phyloP scores from a whole-genome alignment of 179 eudicot species.

The Drosera spatulata region DNA sequence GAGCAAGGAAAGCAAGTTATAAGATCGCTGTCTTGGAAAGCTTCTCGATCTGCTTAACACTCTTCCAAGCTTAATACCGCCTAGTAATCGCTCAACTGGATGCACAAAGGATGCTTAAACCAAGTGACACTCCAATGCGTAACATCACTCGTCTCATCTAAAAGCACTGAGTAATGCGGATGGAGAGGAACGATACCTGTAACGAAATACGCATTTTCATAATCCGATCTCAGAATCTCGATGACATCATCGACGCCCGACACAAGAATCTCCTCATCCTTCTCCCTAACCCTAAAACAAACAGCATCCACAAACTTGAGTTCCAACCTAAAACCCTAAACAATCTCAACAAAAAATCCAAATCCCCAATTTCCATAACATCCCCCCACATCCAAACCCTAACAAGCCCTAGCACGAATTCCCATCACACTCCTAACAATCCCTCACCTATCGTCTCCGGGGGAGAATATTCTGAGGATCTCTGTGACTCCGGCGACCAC shows the following conservation, averaged over 20 bases:
- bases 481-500: conserved; percentile 45
- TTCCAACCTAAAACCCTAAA: neutral
- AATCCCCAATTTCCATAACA: neutral
- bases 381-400: neutral
- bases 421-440: neutral
- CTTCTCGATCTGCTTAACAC: too few species aligned
- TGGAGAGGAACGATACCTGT: conserved; percentile 38
- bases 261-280: conserved; percentile 21
- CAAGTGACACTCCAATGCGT: neutral
- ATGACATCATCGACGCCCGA: conserved; percentile 56
- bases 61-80: too few species aligned
- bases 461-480: conserved; percentile 37
- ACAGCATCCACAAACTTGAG: conserved; percentile 15
- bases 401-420: neutral
- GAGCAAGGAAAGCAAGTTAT: too few species aligned
- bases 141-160: neutral
- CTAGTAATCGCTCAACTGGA: too few species aligned
- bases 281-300: conserved; percentile 13
- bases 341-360: neutral
- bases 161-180: neutral
- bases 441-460: conserved; percentile 11
- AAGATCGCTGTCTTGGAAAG: too few species aligned
- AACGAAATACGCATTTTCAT: conserved; percentile 75
- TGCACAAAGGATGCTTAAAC: too few species aligned
- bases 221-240: conserved; percentile 46